Conservation (phyloP, 2,329 filamentous ascomycete genomes). For the Esteya vermicola region DNA sequence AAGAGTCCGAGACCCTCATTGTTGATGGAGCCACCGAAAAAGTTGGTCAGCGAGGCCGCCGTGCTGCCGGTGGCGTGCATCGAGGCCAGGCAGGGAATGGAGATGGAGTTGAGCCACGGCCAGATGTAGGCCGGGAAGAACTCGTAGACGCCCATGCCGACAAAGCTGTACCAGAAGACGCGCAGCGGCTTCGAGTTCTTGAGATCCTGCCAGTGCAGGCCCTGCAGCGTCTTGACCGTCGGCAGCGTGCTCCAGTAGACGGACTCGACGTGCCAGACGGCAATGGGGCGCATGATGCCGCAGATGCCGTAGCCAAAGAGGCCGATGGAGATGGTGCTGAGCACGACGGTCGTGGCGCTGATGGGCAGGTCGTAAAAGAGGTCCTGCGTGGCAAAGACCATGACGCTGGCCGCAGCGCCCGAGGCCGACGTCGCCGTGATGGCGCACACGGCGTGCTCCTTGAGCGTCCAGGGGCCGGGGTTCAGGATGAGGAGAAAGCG, state of each 20-base stretch:
- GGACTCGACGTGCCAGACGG: slow-evolving; percentile 39
- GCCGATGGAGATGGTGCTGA: slow-evolving; percentile 37
- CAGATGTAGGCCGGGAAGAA: slow-evolving; percentile 40
- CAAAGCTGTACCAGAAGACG: slow-evolving; percentile 32
- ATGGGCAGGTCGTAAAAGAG: slow-evolving; percentile 36
- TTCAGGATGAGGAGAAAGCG: slow-evolving; percentile 30
- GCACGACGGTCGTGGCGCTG: slow-evolving; percentile 28
- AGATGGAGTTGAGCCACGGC: slow-evolving; percentile 39
- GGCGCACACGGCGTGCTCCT: slow-evolving; percentile 39
- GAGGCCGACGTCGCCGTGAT: slow-evolving; percentile 40
- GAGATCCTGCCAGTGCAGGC: slow-evolving; percentile 36
- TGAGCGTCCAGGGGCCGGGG: slow-evolving; percentile 34
- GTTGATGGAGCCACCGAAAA: slow-evolving; percentile 36
- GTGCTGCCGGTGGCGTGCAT: slow-evolving; percentile 33
- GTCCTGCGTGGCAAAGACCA: slow-evolving; percentile 32
- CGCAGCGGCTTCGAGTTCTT: slow-evolving; percentile 35
- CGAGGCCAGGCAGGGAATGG: slow-evolving; percentile 37
- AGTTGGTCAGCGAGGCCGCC: slow-evolving; percentile 26
- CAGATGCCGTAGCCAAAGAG: slow-evolving; percentile 40
- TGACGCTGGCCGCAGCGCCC: slow-evolving; percentile 26
- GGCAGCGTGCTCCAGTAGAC: slow-evolving; percentile 42
- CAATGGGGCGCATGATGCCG: slow-evolving; percentile 36
- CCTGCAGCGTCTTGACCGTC: slow-evolving; percentile 37
- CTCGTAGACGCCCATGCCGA: slow-evolving; percentile 35
- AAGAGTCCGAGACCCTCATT: slow-evolving; percentile 39